Conservation (phyloP, 441 rosid genomes). For the Viola pubescens region DNA sequence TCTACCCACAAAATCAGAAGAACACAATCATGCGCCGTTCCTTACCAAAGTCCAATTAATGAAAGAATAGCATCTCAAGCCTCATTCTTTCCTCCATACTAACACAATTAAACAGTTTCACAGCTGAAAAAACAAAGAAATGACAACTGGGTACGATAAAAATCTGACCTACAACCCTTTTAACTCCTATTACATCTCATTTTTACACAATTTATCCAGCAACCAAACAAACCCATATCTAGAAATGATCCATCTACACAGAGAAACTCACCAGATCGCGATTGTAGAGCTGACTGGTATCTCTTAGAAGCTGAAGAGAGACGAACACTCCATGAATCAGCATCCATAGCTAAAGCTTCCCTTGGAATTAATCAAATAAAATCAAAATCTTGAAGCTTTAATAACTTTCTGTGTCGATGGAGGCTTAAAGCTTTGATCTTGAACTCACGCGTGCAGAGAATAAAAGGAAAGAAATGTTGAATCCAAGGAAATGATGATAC, state of each 20-base stretch:
- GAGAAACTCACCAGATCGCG: constrained; percentile 61
- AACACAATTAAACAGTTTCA: background rate
- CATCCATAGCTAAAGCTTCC: constrained; percentile 53
- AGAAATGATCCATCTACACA: background rate
- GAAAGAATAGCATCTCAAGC: background rate
- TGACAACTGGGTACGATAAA: background rate
- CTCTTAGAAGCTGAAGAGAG: constrained; percentile 73
- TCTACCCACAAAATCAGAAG: background rate
- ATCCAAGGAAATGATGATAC: constrained; percentile 14
- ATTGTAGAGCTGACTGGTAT: constrained; percentile 65
- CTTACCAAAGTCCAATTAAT: background rate
- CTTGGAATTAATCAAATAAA: background rate
- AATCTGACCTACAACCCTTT: background rate
- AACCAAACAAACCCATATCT: constrained; percentile 8
- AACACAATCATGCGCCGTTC: background rate
- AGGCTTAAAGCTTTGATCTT: constrained; percentile 10
- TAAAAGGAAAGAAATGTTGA: constrained; percentile 1
- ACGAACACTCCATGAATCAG: constrained; percentile 84
- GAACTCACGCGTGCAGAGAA: background rate
- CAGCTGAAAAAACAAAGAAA: constrained; percentile 1
- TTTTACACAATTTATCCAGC: constrained; percentile 10
- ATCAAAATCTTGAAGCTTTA: constrained; percentile 5
- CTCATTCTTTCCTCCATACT: background rate
- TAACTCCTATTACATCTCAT: background rate
- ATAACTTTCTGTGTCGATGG: background rate